Evolutionary conservation across 306 rosid genomes (phyloP).

Genomic region (Dryas alaskensis): DNA sequence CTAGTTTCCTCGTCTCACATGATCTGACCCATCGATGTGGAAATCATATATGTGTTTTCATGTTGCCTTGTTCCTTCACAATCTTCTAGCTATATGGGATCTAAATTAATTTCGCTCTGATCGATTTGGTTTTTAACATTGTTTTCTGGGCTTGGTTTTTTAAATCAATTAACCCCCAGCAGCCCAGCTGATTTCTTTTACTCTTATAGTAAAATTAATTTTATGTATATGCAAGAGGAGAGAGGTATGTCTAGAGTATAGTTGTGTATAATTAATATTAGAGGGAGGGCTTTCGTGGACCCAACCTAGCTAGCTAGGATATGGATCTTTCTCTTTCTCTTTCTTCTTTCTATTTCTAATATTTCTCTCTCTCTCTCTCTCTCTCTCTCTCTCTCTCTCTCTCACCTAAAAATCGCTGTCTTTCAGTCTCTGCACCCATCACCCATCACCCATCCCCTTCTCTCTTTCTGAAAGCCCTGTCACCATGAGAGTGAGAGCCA

Average conservation of each 20-base stretch:
- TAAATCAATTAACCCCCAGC: neutral
- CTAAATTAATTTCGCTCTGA: neutral
- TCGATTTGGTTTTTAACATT: neutral
- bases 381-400: slow-evolving; percentile 31
- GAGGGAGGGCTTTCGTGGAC: slow-evolving; percentile 33
- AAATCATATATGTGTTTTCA: neutral
- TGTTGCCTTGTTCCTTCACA: neutral
- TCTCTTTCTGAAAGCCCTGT: slow-evolving; percentile 58
- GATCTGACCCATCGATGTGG: slow-evolving; percentile 22
- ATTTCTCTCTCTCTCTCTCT: slow-evolving; percentile 25
- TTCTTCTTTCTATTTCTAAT: slow-evolving; percentile 2
- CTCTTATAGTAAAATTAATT: neutral
- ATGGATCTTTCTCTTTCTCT: slow-evolving; percentile 39
- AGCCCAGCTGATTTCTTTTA: neutral
- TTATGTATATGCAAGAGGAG: neutral
- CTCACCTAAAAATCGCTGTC: slow-evolving; percentile 74
- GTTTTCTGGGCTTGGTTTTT: neutral
- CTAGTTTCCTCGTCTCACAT: slow-evolving; percentile 78
- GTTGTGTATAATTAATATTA: slow-evolving; percentile 6
- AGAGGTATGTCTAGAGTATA: neutral
- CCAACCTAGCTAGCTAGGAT: slow-evolving; percentile 27
- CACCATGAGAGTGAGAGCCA: slow-evolving; percentile 97
- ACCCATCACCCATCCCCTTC: slow-evolving; percentile 44
- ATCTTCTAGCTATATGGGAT: neutral
- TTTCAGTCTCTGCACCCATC: slow-evolving; percentile 58